Conservation (phyloP, 2,329 filamentous ascomycete genomes). For the Coleophoma eucalyptorum region DNA sequence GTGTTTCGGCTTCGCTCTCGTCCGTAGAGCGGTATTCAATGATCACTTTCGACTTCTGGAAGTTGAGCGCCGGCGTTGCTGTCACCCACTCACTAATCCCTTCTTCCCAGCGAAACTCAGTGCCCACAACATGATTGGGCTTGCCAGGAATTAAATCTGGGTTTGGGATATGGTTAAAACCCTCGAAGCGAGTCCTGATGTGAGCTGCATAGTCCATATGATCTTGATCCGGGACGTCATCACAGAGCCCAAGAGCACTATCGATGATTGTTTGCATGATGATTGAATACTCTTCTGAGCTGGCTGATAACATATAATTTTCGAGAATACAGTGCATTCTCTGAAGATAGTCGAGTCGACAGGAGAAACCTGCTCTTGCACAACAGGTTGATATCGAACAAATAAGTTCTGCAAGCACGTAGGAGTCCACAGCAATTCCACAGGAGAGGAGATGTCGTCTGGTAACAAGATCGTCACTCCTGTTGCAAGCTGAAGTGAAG, state of each 20-base stretch:
- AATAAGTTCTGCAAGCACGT: conserved; percentile 28
- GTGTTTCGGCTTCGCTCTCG: conserved; percentile 14
- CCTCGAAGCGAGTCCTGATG: conserved; percentile 10
- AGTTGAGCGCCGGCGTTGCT: conserved; percentile 34
- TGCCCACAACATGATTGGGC: conserved; percentile 2
- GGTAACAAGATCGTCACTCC: conserved; percentile 6
- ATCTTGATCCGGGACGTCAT: conserved; percentile 19
- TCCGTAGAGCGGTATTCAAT: conserved; percentile 8
- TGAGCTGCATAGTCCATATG: conserved; percentile 25
- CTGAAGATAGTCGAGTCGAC: conserved; percentile 33
- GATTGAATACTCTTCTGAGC: conserved; percentile 3
- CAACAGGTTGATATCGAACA: conserved; percentile 44
- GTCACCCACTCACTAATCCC: conserved; percentile 54
- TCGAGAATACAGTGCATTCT: conserved; percentile 26
- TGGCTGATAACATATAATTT: conserved; percentile 1
- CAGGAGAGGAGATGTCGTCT: conserved; percentile 2
- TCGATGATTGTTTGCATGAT: conserved; percentile 25
- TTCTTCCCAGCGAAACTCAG: conserved; percentile 48
- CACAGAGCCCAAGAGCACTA: conserved; percentile 27
- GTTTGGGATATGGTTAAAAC: background rate
- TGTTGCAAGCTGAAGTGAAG: background rate
- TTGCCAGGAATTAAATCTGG: conserved; percentile 10
- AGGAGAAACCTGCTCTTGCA: conserved; percentile 32
- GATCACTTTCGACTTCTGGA: conserved; percentile 17
- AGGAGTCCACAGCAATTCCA: background rate